Conservation (phyloP, 2,329 filamentous ascomycete genomes). For the Botryotinia calthae region DNA sequence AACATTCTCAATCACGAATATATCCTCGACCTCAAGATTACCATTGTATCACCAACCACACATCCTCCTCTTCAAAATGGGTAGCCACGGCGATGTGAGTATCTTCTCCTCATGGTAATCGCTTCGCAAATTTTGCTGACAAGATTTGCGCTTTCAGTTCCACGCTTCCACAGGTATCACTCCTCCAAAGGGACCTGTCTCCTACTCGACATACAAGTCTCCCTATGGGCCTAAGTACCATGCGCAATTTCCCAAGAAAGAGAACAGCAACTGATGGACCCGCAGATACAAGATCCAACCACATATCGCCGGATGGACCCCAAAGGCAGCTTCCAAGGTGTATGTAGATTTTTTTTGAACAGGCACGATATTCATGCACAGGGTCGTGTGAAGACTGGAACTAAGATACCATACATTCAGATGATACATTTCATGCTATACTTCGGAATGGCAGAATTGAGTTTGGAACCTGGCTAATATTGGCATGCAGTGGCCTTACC, state of each 20-base stretch:
- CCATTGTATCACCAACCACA: slow-evolving; percentile 9
- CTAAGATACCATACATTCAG: background rate
- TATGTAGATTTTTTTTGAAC: slow-evolving; percentile 40
- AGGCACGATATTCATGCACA: background rate
- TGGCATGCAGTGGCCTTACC: slow-evolving; percentile 48
- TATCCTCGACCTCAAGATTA: slow-evolving; percentile 14
- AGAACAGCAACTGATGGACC: slow-evolving; percentile 22
- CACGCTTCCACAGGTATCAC: slow-evolving; percentile 28
- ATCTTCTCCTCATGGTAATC: background rate
- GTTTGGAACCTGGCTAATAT: slow-evolving; percentile 15
- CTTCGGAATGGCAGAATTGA: background rate
- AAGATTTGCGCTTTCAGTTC: slow-evolving; percentile 22
- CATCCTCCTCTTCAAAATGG: slow-evolving; percentile 14
- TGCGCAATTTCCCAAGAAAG: background rate
- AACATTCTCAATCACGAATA: slow-evolving; percentile 18
- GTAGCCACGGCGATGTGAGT: slow-evolving; percentile 15
- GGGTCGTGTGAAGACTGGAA: background rate
- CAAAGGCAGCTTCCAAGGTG: slow-evolving; percentile 49
- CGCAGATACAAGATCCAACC: slow-evolving; percentile 58
- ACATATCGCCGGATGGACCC: slow-evolving; percentile 53
- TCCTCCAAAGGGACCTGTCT: slow-evolving; percentile 20
- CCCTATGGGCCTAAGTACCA: slow-evolving; percentile 65
- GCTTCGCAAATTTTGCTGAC: background rate
- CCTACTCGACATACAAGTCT: slow-evolving; percentile 52
- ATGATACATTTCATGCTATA: background rate